phyloP scores from a whole-genome alignment of 2,329 filamentous ascomycete genomes.

The Mycosphaerelloides madeirae region DNA sequence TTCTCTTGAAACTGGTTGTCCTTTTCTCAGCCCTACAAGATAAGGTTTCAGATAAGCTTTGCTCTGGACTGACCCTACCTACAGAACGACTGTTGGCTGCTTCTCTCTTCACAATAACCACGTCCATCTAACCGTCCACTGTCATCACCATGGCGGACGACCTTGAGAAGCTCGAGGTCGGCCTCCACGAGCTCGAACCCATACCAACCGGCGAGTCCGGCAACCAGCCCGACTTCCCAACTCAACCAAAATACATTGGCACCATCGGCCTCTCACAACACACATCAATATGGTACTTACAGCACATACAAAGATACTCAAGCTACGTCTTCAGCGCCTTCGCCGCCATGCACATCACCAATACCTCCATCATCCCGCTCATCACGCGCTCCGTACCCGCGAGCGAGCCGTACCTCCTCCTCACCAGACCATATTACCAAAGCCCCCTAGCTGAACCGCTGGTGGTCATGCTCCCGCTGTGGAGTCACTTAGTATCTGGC shows the following conservation, averaged over 20 bases:
- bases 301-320: constrained; percentile 78
- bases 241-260: constrained; percentile 24
- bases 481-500: constrained; percentile 72
- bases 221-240: constrained; percentile 5
- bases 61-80: too few species aligned
- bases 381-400: constrained; percentile 65
- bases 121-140: background rate
- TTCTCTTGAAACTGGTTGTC: too few species aligned
- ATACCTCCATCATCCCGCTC: constrained; percentile 76
- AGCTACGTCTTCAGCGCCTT: constrained; percentile 79
- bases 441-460: constrained; percentile 74
- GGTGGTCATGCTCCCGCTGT: constrained; percentile 68
- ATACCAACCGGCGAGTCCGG: constrained; percentile 60
- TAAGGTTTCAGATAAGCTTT: too few species aligned
- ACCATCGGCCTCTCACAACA: constrained; percentile 58
- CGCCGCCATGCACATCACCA: constrained; percentile 70
- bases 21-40: too few species aligned
- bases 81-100: too few species aligned
- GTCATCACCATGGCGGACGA: constrained; percentile 28
- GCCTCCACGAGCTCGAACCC: constrained; percentile 72
- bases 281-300: constrained; percentile 70
- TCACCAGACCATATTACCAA: constrained; percentile 89
- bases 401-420: constrained; percentile 80
- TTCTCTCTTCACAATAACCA: too few species aligned
- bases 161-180: constrained; percentile 23